Conservation (phyloP, 306 rosid species). For the Lathyrus tuberosus region DNA sequence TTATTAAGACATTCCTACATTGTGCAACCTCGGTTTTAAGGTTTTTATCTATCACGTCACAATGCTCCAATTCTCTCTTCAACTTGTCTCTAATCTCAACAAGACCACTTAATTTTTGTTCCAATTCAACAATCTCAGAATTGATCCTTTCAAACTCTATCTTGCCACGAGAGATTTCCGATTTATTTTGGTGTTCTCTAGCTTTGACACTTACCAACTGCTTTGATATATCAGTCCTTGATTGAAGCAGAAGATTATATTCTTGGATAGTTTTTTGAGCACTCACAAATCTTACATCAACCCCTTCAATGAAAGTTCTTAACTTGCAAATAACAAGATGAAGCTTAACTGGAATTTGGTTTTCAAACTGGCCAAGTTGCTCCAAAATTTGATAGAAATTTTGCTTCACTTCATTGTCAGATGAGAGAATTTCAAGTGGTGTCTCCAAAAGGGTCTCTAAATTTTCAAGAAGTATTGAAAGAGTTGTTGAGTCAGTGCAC, state of each 20-base stretch:
- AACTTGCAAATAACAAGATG: slow-evolving; percentile 3
- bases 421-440: slow-evolving; percentile 12
- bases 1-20: not conserved
- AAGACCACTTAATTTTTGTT: slow-evolving; percentile 8
- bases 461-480: not conserved
- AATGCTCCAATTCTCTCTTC: not conserved
- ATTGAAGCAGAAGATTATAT: slow-evolving; percentile 3
- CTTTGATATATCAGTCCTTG: slow-evolving; percentile 1
- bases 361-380: slow-evolving; percentile 2
- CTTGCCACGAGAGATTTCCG: not conserved
- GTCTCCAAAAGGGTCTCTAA: slow-evolving; percentile 17
- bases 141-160: slow-evolving; percentile 2
- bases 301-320: slow-evolving; percentile 12
- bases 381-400: not conserved
- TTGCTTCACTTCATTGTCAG: slow-evolving; percentile 18
- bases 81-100: slow-evolving; percentile 2
- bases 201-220: slow-evolving; percentile 10
- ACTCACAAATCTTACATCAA: slow-evolving; percentile 1
- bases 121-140: slow-evolving; percentile 17
- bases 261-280: slow-evolving; percentile 17
- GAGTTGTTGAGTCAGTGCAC: slow-evolving; percentile 4
- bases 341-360: slow-evolving; percentile 4
- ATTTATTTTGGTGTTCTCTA: not conserved
- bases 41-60: not conserved
- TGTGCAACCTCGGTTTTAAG: not conserved